phyloP scores from a whole-genome alignment of 2,329 filamentous ascomycete genomes.

The Colletotrichum sansevieriae region DNA sequence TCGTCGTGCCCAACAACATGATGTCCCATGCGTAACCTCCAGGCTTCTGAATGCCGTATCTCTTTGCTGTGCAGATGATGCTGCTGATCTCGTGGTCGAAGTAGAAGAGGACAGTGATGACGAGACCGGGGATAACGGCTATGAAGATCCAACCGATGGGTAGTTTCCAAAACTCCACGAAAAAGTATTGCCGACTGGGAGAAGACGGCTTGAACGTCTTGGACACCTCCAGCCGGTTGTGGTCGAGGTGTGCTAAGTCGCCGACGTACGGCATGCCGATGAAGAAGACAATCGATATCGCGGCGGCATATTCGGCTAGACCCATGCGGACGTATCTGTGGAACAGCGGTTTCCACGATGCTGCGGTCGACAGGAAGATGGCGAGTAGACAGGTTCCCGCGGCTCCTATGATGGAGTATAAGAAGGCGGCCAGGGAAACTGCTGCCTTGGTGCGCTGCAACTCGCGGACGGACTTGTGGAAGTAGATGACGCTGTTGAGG shows the following conservation, averaged over 20 bases:
- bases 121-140: conserved; percentile 71
- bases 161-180: conserved; percentile 74
- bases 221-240: conserved; percentile 69
- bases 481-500: conserved; percentile 76
- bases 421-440: conserved; percentile 72
- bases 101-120: conserved; percentile 77
- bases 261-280: conserved; percentile 73
- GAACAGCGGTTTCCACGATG: conserved; percentile 72
- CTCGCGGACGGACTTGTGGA: conserved; percentile 76
- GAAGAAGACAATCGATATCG: conserved; percentile 75
- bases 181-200: conserved; percentile 67
- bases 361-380: conserved; percentile 71
- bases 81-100: conserved; percentile 79
- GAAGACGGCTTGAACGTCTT: conserved; percentile 68
- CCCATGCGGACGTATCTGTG: conserved; percentile 72
- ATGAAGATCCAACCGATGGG: conserved; percentile 71
- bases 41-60: conserved; percentile 72
- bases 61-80: conserved; percentile 74
- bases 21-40: conserved; percentile 76
- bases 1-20: conserved; percentile 71
- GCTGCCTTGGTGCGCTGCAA: conserved; percentile 68
- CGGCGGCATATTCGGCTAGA: conserved; percentile 73
- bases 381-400: conserved; percentile 73
- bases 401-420: conserved; percentile 75
- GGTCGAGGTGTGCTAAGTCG: conserved; percentile 69